These are phyloP conservation scores for Ogataea minuta DNA, from an alignment of 805 yeast species.

Conservation along the genomic window DNA sequence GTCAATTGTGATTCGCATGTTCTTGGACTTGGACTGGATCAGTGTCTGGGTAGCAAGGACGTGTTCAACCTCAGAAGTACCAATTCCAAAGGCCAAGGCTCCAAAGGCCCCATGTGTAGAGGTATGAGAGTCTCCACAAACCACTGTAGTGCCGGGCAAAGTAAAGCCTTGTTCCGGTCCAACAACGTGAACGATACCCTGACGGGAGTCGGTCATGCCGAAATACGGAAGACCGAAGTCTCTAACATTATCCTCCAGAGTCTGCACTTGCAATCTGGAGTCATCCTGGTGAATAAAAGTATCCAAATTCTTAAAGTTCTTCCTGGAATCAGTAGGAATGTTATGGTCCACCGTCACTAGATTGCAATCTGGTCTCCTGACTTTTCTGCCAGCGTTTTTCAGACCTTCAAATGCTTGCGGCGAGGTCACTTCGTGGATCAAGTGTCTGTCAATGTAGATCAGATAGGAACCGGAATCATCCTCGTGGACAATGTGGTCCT, in stretches of 20 bases:
- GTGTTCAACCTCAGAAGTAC: constrained; percentile 98
- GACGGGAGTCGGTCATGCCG: constrained; percentile 93
- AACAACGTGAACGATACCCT: constrained; percentile 97
- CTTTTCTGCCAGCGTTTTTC: constrained; percentile 78
- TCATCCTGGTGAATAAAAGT: constrained; percentile 88
- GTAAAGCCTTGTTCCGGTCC: constrained; percentile 99
- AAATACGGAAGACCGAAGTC: constrained; percentile 87
- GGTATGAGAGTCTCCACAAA: constrained; percentile 98
- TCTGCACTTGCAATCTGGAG: constrained; percentile 87
- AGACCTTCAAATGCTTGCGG: constrained; percentile 99
- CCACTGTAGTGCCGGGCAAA: constrained; percentile 97
- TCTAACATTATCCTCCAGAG: constrained; percentile 89
- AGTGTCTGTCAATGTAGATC: constrained; percentile 92
- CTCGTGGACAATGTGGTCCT: constrained; percentile 88
- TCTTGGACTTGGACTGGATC: constrained; percentile 91
- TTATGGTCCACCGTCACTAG: constrained; percentile 96
- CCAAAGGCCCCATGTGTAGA: constrained; percentile 99
- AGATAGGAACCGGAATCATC: constrained; percentile 86
- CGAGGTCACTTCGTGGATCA: constrained; percentile 97
- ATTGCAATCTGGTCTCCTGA: constrained; percentile 91
- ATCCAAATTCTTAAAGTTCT: constrained; percentile 64
- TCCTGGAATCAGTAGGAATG: constrained; percentile 92
- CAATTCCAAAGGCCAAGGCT: constrained; percentile 95
- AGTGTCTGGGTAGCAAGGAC: constrained; percentile 96
- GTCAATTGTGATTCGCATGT: constrained; percentile 84